phyloP scores from a whole-genome alignment of 768 basidiomycete species.

The Pleurotus tuoliensis region DNA sequence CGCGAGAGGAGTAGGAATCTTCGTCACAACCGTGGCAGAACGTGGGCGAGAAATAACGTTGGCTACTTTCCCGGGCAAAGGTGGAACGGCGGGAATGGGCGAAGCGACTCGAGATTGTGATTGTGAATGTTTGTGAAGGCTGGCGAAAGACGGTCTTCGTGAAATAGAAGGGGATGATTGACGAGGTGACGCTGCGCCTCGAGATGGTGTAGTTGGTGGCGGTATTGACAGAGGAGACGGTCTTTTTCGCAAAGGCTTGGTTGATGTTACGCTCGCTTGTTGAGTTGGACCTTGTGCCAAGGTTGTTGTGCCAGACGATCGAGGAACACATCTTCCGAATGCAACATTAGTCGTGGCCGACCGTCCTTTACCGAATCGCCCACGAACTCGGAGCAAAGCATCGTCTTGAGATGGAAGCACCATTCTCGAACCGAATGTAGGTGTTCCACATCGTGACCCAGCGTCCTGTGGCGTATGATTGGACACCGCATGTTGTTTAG shows the following conservation, averaged over 20 bases:
- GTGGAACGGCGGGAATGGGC: background rate
- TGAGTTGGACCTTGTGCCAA: constrained; percentile 6
- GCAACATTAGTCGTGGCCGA: constrained; percentile 2
- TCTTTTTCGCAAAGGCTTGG: constrained; percentile 29
- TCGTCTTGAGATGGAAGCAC: constrained; percentile 44
- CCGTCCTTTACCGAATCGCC: constrained; percentile 4
- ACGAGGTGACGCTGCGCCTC: constrained; percentile 7
- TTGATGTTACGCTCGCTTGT: constrained; percentile 6
- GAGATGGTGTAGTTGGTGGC: constrained; percentile 11
- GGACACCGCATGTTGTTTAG: constrained; percentile 9
- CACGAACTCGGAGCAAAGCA: constrained; percentile 36
- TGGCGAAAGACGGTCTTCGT: constrained; percentile 18
- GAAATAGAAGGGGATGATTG: constrained; percentile 15
- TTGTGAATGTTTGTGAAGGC: background rate
- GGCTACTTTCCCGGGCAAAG: background rate
- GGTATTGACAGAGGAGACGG: constrained; percentile 22
- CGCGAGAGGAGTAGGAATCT: background rate
- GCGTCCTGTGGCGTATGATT: constrained; percentile 26
- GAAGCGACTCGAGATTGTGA: constrained; percentile 3
- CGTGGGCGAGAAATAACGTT: background rate
- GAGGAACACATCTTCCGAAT: constrained; percentile 8
- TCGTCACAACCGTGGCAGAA: background rate
- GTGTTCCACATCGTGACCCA: constrained; percentile 53
- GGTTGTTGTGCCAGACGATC: constrained; percentile 10
- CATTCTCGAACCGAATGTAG: constrained; percentile 56